Evolutionary conservation across 1,139 yeast genomes (phyloP), one percentile per base, ranked within the genome.

Genomic region (Pneumocystis sp.): DNA sequence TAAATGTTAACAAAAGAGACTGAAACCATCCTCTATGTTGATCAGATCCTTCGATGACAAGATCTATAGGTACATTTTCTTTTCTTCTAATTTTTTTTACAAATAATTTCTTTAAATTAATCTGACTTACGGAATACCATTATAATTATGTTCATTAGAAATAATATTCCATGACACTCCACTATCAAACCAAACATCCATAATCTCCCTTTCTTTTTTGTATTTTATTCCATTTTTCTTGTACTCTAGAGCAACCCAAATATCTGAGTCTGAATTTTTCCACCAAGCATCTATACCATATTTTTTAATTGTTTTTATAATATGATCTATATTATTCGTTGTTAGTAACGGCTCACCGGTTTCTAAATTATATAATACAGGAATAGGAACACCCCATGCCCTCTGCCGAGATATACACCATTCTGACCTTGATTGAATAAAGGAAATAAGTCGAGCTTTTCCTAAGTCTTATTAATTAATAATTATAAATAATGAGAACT

Each of bases 11-110:
- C 57, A 95, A 77, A 0, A 97, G 89, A 37, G 96, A 89, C 76
- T 93, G 99, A 74, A 93, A 93, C 99, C 99, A 93, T 0, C 99
- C 99, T 68, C 99, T 82, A 73, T 95, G 98, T 74, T 93, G 99
- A 73, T 93, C 99, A 45, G 93, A 84, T 0, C 99, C 99, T 77
- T 93, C 99, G 29, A 91, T 76, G 73, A 89, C 91, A 19, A 89
- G 81, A 73, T 91, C 95, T 0, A 96, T 88, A 7, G 86, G 74
- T 10, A 35, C 73, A 71, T 44, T 75, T 65, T 17, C 37, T 5
- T 66, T 62, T 8, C 65, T 67, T 8, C 57, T 40, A 5, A 31
- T 31, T 66, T 42, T 70, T 65, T 34, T 25, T 25, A 25, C 15
- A 25, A 15, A 25, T 12, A 69, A 66, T 12, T 78, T 73, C 45